Base-by-base conservation (phyloP, 2,329 filamentous ascomycete species). In the Fusarium sp. region DNA sequence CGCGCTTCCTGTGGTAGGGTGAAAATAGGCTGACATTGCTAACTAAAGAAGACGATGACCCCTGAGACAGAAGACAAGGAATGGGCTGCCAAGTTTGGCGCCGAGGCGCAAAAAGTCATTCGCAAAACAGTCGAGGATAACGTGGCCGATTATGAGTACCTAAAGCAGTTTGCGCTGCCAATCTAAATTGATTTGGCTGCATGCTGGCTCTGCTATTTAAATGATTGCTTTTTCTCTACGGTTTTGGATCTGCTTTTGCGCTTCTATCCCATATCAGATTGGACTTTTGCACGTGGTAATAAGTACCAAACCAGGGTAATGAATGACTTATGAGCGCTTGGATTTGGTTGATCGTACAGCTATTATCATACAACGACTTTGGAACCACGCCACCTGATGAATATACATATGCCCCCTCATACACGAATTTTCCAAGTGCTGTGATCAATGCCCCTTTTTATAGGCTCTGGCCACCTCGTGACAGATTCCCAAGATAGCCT, bases 41-140 rank as follows among this genome's bases (percentile, higher is more conserved):
- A 73, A 73, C 70, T 68, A 66, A 69, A 93, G 84, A 88, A 88
- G 75, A 81, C 82, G 9, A 87, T 89, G 71, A 89, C 85, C 3
- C 83, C 85, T 17, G 91, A 92, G 71, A 82, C 88, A 63, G 88
- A 94, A 71, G 86, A 92, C 72, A 80, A 81, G 47, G 89, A 93
- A 71, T 96, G 92, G 92, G 81, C 80, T 29, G 82, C 89, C 68
- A 94, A 93, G 79, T 96, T 87, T 73, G 92, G 92, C 33, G 84
- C 89, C 45, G 85, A 93, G 73, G 91, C 83, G 14, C 88, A 90
- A 57, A 88, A 87, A 76, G 77, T 90, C 45, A 95, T 96, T 74
- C 83, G 89, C 62, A 82, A 88, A 71, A 90, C 86, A 14, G 92
- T 94, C 36, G 85, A 92, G 63, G 89, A 86, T 53, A 94, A 93